phyloP scores from a whole-genome alignment of 345 rosid genomes.

The Camelina laxa region DNA sequence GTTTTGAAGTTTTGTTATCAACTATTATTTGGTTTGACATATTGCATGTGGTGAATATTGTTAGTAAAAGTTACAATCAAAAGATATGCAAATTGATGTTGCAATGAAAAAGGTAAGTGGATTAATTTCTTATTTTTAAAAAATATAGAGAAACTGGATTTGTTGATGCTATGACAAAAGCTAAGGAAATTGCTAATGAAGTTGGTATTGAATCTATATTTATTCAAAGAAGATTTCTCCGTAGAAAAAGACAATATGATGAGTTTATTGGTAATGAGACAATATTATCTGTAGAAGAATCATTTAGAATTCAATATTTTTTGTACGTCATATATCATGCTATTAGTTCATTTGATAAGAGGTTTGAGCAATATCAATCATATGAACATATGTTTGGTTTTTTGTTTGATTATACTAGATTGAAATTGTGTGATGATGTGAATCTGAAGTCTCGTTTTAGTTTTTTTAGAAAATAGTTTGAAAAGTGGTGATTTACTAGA shows the following conservation, averaged over 20 bases:
- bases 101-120: neutral
- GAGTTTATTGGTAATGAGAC: neutral
- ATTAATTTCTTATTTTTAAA: neutral
- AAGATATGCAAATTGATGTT: neutral
- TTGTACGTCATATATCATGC: neutral
- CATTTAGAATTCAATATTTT: neutral
- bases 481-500: too few species aligned
- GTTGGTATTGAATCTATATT: too few species aligned
- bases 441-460: too few species aligned
- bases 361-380: too few species aligned
- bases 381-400: too few species aligned
- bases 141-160: neutral
- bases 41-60: neutral
- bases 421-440: too few species aligned
- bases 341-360: too few species aligned
- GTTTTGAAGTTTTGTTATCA: slow-evolving; percentile 4
- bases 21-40: slow-evolving; percentile 7
- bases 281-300: neutral
- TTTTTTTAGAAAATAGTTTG: too few species aligned
- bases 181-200: too few species aligned
- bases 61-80: neutral
- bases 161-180: too few species aligned
- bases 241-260: too few species aligned
- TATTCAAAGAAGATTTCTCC: neutral
- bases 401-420: too few species aligned